Conservation (phyloP, 495 filamentous ascomycete species). For the Neurospora discreta region DNA sequence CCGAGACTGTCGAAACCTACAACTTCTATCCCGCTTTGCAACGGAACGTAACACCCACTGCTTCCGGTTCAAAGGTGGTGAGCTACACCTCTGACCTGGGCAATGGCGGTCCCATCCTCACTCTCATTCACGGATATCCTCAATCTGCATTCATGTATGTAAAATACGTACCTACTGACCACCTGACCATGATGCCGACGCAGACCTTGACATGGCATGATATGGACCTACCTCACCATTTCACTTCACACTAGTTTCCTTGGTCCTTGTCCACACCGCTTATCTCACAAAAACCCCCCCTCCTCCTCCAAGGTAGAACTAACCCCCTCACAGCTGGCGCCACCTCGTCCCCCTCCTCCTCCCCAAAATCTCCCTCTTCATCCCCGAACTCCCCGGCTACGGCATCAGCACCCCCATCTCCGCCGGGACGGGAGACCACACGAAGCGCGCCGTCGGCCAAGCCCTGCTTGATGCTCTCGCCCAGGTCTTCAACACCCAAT, state of each 20-base stretch:
- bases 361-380: slow-evolving; percentile 21
- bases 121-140: slow-evolving; percentile 17
- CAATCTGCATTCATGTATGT: slow-evolving; percentile 18
- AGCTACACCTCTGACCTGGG: slow-evolving; percentile 14
- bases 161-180: background rate
- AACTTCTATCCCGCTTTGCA: slow-evolving; percentile 11
- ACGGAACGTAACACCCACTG: slow-evolving; percentile 11
- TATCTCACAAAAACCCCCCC: no score
- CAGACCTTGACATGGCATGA: background rate
- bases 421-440: background rate
- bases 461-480: slow-evolving; percentile 25
- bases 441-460: slow-evolving; percentile 27
- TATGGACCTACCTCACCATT: background rate
- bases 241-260: background rate
- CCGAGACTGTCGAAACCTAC: slow-evolving; percentile 6
- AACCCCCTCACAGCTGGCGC: slow-evolving; percentile 7
- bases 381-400: slow-evolving; percentile 39
- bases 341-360: slow-evolving; percentile 8
- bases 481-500: slow-evolving; percentile 7
- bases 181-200: background rate
- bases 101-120: slow-evolving; percentile 8
- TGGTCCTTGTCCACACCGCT: background rate
- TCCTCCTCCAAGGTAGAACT: no score
- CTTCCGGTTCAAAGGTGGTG: slow-evolving; percentile 11
- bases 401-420: slow-evolving; percentile 25